Base-by-base conservation (phyloP, 2,329 filamentous ascomycete species). In the Alternaria triticina region DNA sequence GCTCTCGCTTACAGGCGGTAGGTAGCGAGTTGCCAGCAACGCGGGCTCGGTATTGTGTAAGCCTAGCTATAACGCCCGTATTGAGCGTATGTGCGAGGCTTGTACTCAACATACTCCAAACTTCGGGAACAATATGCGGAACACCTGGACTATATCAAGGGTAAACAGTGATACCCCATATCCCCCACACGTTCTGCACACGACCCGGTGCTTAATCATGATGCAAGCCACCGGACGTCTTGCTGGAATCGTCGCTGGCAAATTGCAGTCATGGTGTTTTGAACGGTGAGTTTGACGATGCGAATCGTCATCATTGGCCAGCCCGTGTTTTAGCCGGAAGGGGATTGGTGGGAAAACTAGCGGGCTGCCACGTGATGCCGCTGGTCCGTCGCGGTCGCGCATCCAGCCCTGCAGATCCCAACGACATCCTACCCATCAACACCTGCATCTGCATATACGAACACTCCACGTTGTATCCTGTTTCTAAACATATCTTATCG, bases 311-410 rank as follows among this genome's bases (percentile, higher is more conserved):
- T 47, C 13, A 67, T 67, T 67, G 54, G 64, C 27, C 43, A 36
- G 20, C 6, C 6, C 23, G 11, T 12, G 27, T 36, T 64, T 70
- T 65, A 68, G 50, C 65, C 65, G 67, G 22, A 62, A 61, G 30
- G n/a, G 57, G 45, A 67, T 63, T 65, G 66, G 62, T 64, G 66
- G 62, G 46, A 62, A 59, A 62, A 61, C 15, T 64, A 66, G 59
- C 58, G 47, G 28, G 5, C 12, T 22, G 9, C 17, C 68, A 71
- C 69, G 69, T 71, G 69, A 70, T 47, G 43, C 15, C 20, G 36
- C 49, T 25, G n/a, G 6, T 54, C 59, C 44, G 28, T 28, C 33
- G 46, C 50, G 36, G 28, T 28, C 33, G 46, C 50, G 36, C 44
- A 51, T 47, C 22, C 52, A 40, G 49, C 49, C 22, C 40, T 43